Evolutionary conservation across 805 yeast genomes (phyloP), one percentile per base, ranked within the genome.

Genomic region (Metschnikowia colocasiae): DNA sequence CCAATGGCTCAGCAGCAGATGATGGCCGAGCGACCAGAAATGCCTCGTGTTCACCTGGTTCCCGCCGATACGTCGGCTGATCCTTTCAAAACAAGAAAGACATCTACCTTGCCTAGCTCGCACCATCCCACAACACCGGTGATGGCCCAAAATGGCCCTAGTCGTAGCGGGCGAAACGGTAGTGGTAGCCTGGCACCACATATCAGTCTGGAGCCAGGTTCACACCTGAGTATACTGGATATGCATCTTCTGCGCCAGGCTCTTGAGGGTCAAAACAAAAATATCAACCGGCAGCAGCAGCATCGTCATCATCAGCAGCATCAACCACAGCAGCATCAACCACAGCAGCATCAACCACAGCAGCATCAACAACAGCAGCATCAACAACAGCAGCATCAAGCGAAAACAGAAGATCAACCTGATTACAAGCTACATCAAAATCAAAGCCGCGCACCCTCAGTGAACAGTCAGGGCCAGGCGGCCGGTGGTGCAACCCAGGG

Each of bases 61-160:
- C 45, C 45, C 2, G n/a, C 39, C 16, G 31, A 15, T 5, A 5
- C 19, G 8, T 15, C 32, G 25, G 16, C 9, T 6, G 38, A 25
- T 10, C 3, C 38, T 7, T 25, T 13, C 26, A 41, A 41, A 15
- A 12, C 31, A 18, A 16, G 33, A 16, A n/a, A 23, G 20, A 15
- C 19, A 6, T 31, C 38, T 30, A 33, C 44, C 10, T 25, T 22
- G 31, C 51, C 51, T 9, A 43, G 40, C 23, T 22, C 53, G 3
- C 47, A 50, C 19, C 52, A 45, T 19, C 47, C 43, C 22, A 51
- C 38, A 16, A 45, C 54, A 20, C 52, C 52, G 4, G 48, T 48
- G 9, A 34, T 34, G 49, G 7, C 9, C 3, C 35, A 20, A 16
- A 33, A 22, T 15, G 23, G 30, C 4, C 20, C 36, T 6, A 8